These are phyloP conservation scores for Agroathelia rolfsii DNA, from an alignment of 1,284 basidiomycete genomes.

Conservation along the genomic window DNA sequence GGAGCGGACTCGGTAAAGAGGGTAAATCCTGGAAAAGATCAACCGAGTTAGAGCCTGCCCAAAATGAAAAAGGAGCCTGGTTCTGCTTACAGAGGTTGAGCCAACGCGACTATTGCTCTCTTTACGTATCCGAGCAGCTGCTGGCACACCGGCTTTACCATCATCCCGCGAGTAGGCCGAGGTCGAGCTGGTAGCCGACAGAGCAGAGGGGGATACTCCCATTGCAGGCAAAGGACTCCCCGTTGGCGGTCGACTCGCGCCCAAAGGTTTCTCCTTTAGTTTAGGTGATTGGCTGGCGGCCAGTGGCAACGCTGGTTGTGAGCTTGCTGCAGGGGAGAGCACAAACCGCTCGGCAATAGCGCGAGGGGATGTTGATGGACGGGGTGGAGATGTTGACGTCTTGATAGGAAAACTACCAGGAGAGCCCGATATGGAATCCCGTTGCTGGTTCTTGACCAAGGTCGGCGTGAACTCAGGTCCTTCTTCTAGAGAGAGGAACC, in stretches of 20 bases:
- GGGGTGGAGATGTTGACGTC: constrained; percentile 31
- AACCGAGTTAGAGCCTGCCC: constrained; percentile 7
- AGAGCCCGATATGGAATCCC: constrained; percentile 36
- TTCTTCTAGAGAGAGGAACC: constrained; percentile 53
- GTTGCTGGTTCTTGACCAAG: constrained; percentile 41
- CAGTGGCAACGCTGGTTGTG: constrained; percentile 24
- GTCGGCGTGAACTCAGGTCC: constrained; percentile 56
- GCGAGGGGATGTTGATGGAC: constrained; percentile 31
- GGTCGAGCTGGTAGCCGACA: constrained; percentile 21
- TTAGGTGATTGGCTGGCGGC: too few relatives aligned
- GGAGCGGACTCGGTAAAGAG: constrained; percentile 33
- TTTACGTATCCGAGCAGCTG: constrained; percentile 28
- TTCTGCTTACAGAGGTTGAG: background rate
- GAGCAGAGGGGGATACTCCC: constrained; percentile 20
- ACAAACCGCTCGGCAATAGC: constrained; percentile 50
- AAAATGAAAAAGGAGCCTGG: constrained; percentile 1
- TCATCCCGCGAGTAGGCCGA: constrained; percentile 33
- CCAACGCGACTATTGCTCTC: constrained; percentile 23
- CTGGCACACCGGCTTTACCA: constrained; percentile 16
- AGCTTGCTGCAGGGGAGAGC: constrained; percentile 28
- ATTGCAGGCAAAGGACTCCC: constrained; percentile 26
- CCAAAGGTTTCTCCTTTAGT: too few relatives aligned
- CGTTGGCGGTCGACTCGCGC: too few relatives aligned
- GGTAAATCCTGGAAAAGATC: constrained; percentile 19
- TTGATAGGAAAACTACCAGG: constrained; percentile 34